These are phyloP conservation scores for Quercus lobata DNA, from an alignment of 331 rosid species.

Conservation along the genomic window DNA sequence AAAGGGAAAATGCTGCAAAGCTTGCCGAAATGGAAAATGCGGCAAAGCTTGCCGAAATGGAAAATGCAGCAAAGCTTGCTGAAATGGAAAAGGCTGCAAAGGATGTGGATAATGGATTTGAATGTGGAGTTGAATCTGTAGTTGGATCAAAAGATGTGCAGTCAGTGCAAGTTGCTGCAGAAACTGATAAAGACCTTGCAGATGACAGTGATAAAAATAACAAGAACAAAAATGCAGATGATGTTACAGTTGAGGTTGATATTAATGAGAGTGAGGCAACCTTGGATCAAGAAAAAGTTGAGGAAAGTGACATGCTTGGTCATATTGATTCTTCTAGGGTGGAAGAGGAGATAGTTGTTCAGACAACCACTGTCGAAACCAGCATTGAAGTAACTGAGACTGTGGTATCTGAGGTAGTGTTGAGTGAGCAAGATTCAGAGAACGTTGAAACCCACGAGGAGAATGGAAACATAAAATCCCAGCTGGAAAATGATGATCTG, in stretches of 20 bases:
- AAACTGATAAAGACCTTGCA: constrained; percentile 15
- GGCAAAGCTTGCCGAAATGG: constrained; percentile 23
- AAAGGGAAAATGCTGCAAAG: constrained; percentile 37
- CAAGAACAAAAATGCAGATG: constrained; percentile 26
- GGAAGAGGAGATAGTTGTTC: constrained; percentile 30
- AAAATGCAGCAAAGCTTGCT: background rate
- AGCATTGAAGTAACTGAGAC: constrained; percentile 29
- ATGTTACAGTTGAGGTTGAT: constrained; percentile 28
- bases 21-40: constrained; percentile 16
- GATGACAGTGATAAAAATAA: constrained; percentile 18
- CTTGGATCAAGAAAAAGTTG: constrained; percentile 27
- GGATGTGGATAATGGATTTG: constrained; percentile 31
- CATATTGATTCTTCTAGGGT: constrained; percentile 23
- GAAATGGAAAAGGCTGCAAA: constrained; percentile 26
- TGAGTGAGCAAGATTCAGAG: constrained; percentile 34
- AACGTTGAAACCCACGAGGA: constrained; percentile 30
- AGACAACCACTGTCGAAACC: constrained; percentile 37
- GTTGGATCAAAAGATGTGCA: constrained; percentile 25
- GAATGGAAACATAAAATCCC: constrained; percentile 12
- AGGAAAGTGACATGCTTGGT: constrained; percentile 31
- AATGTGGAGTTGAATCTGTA: constrained; percentile 16
- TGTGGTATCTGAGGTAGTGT: constrained; percentile 32
- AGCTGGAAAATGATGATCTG: background rate
- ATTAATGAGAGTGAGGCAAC: constrained; percentile 22
- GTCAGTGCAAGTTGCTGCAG: constrained; percentile 20